Evolutionary conservation across 805 yeast genomes (phyloP), one percentile per base, ranked within the genome.

Genomic region (Lipomyces sp.): DNA sequence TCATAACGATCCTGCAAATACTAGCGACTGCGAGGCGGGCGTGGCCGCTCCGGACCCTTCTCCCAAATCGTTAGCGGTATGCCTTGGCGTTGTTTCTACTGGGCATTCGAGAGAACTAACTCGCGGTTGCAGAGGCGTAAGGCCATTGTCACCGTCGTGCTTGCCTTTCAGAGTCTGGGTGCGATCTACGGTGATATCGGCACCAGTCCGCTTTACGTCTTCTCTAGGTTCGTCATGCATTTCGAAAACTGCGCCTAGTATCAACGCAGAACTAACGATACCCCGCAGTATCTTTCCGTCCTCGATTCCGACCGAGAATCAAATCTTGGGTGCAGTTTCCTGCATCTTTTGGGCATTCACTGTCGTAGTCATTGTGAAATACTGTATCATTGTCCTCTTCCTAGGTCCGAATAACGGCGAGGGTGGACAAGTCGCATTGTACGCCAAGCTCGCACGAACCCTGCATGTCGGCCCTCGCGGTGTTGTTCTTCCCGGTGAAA

Each of bases 121-220:
- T n/a, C 5, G 11, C 10, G 7, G 10, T n/a, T 30, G n/a, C 42
- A 51, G 54, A 29, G 11, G 54, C 29, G 15, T 7, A 57, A 2
- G 48, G 59, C 35, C 8, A 1, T 30, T 30, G 59, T 59, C 5
- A 55, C 51, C 33, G 57, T 6, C 24, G 7, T 63, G 6, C 69
- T 82, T 42, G 77, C 82, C 0, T 82, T 80, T 69, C 75, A 80
- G n/a, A 81, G 86, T 3, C 77, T 86, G 51, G 90, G 90, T 30
- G 86, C 86, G n/a, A 84, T 86, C 53, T 86, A 85, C 73, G 88
- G 90, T 60, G 89, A 86, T 75, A 77, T 86, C 64, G 88, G 87
- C 35, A 86, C 89, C 3, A 84, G 87, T 10, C 89, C 90, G 2
- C 75, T 86, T 62, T 86, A 86, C 73, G 83, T 81, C 10, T 73